Evolutionary conservation across 768 basidiomycete genomes (phyloP).

Genomic region (Lactifluus pinguis): DNA sequence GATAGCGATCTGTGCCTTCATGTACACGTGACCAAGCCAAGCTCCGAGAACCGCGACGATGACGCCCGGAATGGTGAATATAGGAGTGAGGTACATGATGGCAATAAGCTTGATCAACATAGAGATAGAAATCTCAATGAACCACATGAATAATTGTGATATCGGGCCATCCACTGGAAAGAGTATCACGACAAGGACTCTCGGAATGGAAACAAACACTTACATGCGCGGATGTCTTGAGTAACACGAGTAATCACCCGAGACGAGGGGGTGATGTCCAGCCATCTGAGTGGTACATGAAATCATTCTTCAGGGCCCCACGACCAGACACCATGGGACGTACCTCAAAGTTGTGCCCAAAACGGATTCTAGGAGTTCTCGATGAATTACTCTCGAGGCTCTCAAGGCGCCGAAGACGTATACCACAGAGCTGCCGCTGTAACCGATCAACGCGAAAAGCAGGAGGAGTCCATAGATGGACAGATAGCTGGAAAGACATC

Average conservation of each 20-base stretch:
- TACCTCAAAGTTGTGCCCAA: slow-evolving; percentile 55
- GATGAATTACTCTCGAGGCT: slow-evolving; percentile 48
- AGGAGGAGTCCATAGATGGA: slow-evolving; percentile 34
- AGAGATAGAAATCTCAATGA: slow-evolving; percentile 26
- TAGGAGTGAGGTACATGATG: slow-evolving; percentile 30
- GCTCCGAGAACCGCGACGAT: slow-evolving; percentile 31
- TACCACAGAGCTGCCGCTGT: slow-evolving; percentile 27
- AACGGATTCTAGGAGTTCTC: slow-evolving; percentile 41
- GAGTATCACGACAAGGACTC: not conserved
- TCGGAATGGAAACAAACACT: not conserved
- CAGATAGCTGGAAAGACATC: slow-evolving; percentile 35
- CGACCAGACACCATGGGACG: slow-evolving; percentile 25
- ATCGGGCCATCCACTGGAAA: slow-evolving; percentile 30
- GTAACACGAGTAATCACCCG: slow-evolving; percentile 60
- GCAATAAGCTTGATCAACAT: slow-evolving; percentile 32
- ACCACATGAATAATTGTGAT: slow-evolving; percentile 20
- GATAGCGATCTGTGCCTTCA: slow-evolving; percentile 45
- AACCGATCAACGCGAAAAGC: slow-evolving; percentile 26
- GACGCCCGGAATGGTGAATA: slow-evolving; percentile 33
- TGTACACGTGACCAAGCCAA: slow-evolving; percentile 42
- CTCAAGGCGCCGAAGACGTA: slow-evolving; percentile 43
- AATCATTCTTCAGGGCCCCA: not conserved
- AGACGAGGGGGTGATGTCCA: slow-evolving; percentile 43
- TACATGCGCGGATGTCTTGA: slow-evolving; percentile 44
- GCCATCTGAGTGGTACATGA: slow-evolving; percentile 29